Conservation (phyloP, 305 asterid species). For the Fraxinus platypoda region DNA sequence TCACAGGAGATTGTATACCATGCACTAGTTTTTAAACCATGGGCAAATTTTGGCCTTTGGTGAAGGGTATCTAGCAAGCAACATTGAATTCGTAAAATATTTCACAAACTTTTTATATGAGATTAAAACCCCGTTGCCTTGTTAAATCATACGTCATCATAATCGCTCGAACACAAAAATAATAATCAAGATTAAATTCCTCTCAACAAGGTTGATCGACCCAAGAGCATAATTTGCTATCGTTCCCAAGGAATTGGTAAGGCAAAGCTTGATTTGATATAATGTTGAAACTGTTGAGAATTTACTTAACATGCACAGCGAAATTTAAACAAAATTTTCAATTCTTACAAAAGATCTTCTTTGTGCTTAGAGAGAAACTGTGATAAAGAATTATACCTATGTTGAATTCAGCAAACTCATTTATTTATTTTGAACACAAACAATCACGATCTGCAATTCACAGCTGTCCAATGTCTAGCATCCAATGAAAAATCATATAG, state of each 20-base stretch:
- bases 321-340: too few relatives aligned
- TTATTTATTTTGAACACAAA: too few relatives aligned
- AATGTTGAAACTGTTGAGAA: neutral
- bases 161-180: neutral
- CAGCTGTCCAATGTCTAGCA: too few relatives aligned
- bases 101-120: neutral
- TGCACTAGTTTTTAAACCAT: too few relatives aligned
- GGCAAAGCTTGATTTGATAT: neutral
- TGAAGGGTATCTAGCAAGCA: neutral
- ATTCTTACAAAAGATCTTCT: too few relatives aligned
- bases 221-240: neutral
- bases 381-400: too few relatives aligned
- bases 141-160: neutral
- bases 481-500: too few relatives aligned
- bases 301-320: too few relatives aligned
- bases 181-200: neutral
- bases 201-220: neutral
- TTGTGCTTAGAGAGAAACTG: too few relatives aligned
- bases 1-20: slow-evolving; percentile 22
- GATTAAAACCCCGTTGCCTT: too few relatives aligned
- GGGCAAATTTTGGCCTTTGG: neutral
- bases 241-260: neutral
- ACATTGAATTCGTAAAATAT: neutral
- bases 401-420: too few relatives aligned
- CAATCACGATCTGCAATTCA: too few relatives aligned